Percentiles rank a stretch among this genome's conserved stretches.
Conservation (phyloP, 1,284 basidiomycete genomes). For the Ganoderma leucocontextum region DNA sequence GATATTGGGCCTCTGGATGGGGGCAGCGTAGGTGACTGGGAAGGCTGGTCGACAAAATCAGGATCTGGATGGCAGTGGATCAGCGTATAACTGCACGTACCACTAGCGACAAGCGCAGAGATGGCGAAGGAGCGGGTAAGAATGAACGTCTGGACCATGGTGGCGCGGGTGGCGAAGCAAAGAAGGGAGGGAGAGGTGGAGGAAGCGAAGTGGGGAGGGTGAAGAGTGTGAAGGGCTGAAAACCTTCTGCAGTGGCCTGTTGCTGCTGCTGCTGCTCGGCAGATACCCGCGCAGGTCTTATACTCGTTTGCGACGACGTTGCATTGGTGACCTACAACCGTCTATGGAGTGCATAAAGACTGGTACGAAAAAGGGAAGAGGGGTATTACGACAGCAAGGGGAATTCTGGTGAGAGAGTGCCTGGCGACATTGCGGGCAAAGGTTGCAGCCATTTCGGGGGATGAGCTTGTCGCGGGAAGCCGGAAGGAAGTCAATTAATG, state of each 20-base stretch:
- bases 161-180: constrained; percentile 13
- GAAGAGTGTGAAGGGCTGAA: constrained; percentile 6
- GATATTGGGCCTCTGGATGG: constrained; percentile 10
- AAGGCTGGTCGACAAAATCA: constrained; percentile 14
- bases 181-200: constrained; percentile 8
- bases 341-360: constrained; percentile 14
- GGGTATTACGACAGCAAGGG: neutral
- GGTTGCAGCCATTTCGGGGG: constrained; percentile 5
- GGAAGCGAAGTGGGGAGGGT: constrained; percentile 13
- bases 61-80: neutral
- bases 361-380: constrained; percentile 15
- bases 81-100: constrained; percentile 11
- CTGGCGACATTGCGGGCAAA: neutral
- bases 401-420: constrained; percentile 8
- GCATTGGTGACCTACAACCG: constrained; percentile 10
- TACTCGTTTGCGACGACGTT: constrained; percentile 12
- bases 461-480: constrained; percentile 18
- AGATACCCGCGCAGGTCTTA: constrained; percentile 12
- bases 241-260: neutral
- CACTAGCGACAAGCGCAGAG: constrained; percentile 32
- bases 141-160: constrained; percentile 33
- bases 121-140: constrained; percentile 34
- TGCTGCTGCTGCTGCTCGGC: neutral
- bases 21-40: constrained; percentile 21
- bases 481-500: neutral